These are phyloP conservation scores for Candida jianshihensis DNA, from an alignment of 805 yeast species.

Conservation along the genomic window DNA sequence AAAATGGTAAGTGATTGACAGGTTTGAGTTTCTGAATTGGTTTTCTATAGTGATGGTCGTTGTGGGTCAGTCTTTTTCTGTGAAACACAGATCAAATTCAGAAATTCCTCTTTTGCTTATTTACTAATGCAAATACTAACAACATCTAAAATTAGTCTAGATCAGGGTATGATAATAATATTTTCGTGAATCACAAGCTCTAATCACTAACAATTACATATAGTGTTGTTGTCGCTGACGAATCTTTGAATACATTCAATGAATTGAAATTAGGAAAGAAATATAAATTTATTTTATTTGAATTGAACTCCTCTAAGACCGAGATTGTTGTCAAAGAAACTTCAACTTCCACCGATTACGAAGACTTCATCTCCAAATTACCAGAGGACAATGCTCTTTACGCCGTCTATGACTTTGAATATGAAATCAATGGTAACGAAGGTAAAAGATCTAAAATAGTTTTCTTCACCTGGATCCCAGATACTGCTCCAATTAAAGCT, in stretches of 20 bases:
- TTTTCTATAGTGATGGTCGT: no score
- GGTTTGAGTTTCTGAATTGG: no score
- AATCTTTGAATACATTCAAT: conserved; percentile 88
- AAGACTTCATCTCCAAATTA: conserved; percentile 75
- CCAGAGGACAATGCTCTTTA: conserved; percentile 96
- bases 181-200: no score
- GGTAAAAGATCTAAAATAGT: conserved; percentile 83
- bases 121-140: background rate
- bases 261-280: conserved; percentile 93
- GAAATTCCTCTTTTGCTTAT: no score
- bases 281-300: conserved; percentile 74
- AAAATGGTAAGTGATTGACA: no score
- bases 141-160: conserved; percentile 14
- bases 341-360: conserved; percentile 71
- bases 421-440: conserved; percentile 81
- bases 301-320: conserved; percentile 79
- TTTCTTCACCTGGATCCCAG: conserved; percentile 92
- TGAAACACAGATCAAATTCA: no score
- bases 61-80: no score
- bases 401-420: conserved; percentile 95
- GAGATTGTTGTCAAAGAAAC: conserved; percentile 86
- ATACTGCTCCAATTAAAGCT: conserved; percentile 88
- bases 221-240: conserved; percentile 83
- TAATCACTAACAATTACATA: background rate
- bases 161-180: conserved; percentile 11